A percentile compares a stretch with the other conserved stretches of the same genome.
These are phyloP conservation scores for Auricularia sp. DNA, from an alignment of 768 basidiomycete species.

Conservation along the genomic window DNA sequence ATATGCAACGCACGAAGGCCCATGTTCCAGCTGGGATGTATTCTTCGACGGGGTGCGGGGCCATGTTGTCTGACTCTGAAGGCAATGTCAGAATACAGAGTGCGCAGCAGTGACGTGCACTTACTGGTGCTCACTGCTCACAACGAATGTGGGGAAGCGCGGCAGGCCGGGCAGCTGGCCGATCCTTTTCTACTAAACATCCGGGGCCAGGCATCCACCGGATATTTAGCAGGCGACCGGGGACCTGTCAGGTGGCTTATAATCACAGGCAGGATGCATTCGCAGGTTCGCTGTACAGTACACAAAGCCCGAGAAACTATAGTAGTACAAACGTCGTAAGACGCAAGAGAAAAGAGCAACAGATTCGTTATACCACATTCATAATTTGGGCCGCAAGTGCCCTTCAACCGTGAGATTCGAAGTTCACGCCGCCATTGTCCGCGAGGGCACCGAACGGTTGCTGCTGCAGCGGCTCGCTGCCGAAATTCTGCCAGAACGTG, in stretches of 20 bases:
- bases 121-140: too few species aligned
- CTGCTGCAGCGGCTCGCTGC: constrained; percentile 2
- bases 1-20: constrained; percentile 56
- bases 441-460: constrained; percentile 8
- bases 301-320: not conserved
- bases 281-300: not conserved
- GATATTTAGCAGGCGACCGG: too few species aligned
- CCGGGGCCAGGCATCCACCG: too few species aligned
- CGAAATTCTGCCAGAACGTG: constrained; percentile 49
- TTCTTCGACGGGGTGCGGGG: constrained; percentile 59
- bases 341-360: not conserved
- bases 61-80: constrained; percentile 27
- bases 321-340: not conserved
- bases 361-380: not conserved
- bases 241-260: not conserved
- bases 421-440: not conserved
- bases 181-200: too few species aligned
- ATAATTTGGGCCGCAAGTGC: not conserved
- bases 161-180: too few species aligned
- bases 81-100: not conserved
- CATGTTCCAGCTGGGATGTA: constrained; percentile 79
- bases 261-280: not conserved
- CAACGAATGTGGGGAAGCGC: too few species aligned
- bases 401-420: not conserved
- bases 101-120: too few species aligned